Conservation (phyloP, 371 early-diverging fungal species). For the Mortierella polycephala region DNA sequence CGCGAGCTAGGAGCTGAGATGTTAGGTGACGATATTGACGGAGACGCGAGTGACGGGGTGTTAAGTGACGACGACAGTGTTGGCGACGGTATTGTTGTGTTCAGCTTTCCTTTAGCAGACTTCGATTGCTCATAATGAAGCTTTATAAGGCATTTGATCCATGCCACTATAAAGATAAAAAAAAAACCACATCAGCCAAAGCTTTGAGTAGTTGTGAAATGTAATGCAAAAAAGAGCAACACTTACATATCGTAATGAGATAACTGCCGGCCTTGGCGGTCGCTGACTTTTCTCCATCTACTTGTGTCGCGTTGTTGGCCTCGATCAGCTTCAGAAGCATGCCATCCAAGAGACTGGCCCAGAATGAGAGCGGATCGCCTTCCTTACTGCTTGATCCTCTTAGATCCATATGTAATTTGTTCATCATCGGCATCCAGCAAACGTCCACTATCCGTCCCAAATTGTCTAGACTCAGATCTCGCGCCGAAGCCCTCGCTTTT, state of each 20-base stretch:
- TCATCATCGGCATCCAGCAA: slow-evolving; percentile 51
- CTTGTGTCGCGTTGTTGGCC: slow-evolving; percentile 20
- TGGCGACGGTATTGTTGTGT: slow-evolving; percentile 4
- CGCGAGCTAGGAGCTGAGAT: slow-evolving; percentile 12
- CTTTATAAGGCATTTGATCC: slow-evolving; percentile 47
- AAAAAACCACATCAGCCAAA: neutral
- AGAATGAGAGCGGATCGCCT: slow-evolving; percentile 38
- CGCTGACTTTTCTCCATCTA: slow-evolving; percentile 15
- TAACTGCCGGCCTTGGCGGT: slow-evolving; percentile 37
- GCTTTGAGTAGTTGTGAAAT: neutral
- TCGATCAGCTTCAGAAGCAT: slow-evolving; percentile 42
- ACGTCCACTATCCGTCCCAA: slow-evolving; percentile 29
- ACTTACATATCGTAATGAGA: slow-evolving; percentile 45
- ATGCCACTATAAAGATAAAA: slow-evolving; percentile 30
- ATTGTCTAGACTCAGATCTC: slow-evolving; percentile 37
- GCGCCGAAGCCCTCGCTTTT: slow-evolving; percentile 27
- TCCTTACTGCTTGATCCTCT: slow-evolving; percentile 20
- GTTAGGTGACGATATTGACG: slow-evolving; percentile 3
- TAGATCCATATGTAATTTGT: slow-evolving; percentile 22
- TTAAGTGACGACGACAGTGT: slow-evolving; percentile 8
- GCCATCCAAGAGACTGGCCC: slow-evolving; percentile 32
- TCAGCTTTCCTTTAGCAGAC: neutral
- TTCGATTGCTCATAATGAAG: slow-evolving; percentile 23
- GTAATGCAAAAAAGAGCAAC: neutral
- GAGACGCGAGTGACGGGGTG: slow-evolving; percentile 14